Percentiles rank a stretch among this genome's conserved stretches.
Conservation (phyloP, 352 stramenopile species). For the Globisporangium nagaii region DNA sequence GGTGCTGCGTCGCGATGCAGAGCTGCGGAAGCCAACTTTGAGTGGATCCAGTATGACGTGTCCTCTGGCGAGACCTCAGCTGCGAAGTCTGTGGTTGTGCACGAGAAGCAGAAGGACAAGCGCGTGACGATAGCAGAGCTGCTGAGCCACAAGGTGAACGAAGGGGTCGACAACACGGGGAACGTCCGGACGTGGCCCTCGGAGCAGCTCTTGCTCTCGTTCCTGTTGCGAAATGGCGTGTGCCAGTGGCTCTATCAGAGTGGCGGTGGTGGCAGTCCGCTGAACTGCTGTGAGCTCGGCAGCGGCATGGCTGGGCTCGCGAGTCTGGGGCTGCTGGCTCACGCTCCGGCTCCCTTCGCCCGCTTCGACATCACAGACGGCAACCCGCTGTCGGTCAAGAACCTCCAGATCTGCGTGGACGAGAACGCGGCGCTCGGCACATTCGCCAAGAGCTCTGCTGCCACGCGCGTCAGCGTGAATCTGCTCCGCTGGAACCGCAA, state of each 20-base stretch:
- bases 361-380: conserved; percentile 68
- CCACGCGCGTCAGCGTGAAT: conserved; percentile 16
- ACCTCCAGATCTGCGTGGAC: conserved; percentile 54
- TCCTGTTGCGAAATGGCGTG: conserved; percentile 42
- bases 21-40: conserved; percentile 26
- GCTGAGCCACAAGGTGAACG: conserved; percentile 69
- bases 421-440: conserved; percentile 35
- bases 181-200: conserved; percentile 86
- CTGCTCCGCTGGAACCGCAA: conserved; percentile 71
- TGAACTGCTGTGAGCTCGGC: conserved; percentile 69
- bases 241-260: conserved; percentile 20
- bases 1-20: not conserved
- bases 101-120: conserved; percentile 63
- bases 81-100: conserved; percentile 30
- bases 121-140: conserved; percentile 55
- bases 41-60: conserved; percentile 47
- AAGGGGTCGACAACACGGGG: conserved; percentile 83
- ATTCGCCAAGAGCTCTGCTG: conserved; percentile 1
- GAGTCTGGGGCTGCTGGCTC: conserved; percentile 52
- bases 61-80: not conserved
- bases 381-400: conserved; percentile 62
- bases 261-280: not conserved
- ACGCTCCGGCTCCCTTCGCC: conserved; percentile 29
- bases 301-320: conserved; percentile 74
- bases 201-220: conserved; percentile 65